Evolutionary conservation across 192 early-diverging fungal species (phyloP), one percentile per base, ranked within the genome.

Genomic region (Umbelopsis sp.): DNA sequence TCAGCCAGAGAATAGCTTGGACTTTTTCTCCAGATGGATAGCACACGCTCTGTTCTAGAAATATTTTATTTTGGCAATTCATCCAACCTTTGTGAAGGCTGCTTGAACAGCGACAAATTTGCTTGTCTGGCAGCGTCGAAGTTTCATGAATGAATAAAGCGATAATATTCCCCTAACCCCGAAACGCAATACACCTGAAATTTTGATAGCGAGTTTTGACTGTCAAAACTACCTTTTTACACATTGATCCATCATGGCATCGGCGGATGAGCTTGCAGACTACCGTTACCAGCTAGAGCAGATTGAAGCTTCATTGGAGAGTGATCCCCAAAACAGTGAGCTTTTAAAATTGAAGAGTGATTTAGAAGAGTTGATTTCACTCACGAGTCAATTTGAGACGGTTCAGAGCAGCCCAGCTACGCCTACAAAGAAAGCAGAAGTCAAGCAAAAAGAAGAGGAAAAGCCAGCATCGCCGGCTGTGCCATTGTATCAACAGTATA

Each of bases 11-110:
- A 87, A 87, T 71, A 84, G 89, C 25, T 79, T 90, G 48, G 94
- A 94, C 82, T 88, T 98, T 84, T 89, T 97, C 75, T 93, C 89
- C 82, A 78, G 81, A 48, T 97, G 94, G 94, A 68, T 95, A 15
- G 44, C n/a, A 41, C 52, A 72, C 30, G 30, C 33, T 3, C 55
- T 61, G 4, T 61, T 27, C 27, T 61, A n/a, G 30, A 27, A 11
- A 52, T 30, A 2, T 30, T 30, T 3, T 30, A 30, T 23, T 6
- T 52, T n/a, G n/a, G 8, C 13, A 1, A 1, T 9, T 6, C 23
- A 25, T 10, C 25, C 13, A 8, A 35, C 16, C 18, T n/a, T 61
- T 61, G 30, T 33, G 21, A 41, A 4, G 37, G 0, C 10, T 41
- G 37, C 37, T 41, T 41, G 37, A 4, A 41, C 2, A 41, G 37